phyloP scores from a whole-genome alignment of 768 basidiomycete genomes.

The Xanthoconium stramineum region DNA sequence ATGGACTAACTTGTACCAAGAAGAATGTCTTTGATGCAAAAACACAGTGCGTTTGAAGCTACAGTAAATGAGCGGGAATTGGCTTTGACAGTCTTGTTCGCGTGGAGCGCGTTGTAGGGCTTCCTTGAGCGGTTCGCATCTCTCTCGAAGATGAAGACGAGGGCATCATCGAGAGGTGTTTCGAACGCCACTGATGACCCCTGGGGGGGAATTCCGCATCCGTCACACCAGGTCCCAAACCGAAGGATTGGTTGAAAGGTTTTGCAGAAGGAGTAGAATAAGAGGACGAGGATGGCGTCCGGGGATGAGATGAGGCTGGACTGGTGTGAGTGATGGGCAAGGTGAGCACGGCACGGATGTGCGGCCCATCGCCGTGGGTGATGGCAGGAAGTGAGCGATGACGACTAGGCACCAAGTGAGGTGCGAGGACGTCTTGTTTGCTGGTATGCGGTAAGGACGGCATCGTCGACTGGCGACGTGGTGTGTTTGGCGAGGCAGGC shows the following conservation, averaged over 20 bases:
- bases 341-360: neutral
- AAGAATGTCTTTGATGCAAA: conserved; percentile 2
- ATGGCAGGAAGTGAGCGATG: conserved; percentile 25
- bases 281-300: conserved; percentile 7
- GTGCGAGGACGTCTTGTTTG: neutral
- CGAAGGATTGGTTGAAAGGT: neutral
- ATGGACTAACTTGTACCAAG: neutral
- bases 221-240: neutral
- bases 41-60: conserved; percentile 1
- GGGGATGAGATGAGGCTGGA: neutral
- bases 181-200: neutral
- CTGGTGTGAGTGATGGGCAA: conserved; percentile 1
- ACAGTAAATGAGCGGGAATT: conserved; percentile 18
- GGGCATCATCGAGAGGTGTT: conserved; percentile 21
- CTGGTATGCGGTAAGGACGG: neutral
- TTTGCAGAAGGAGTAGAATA: conserved; percentile 2
- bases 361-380: conserved; percentile 4
- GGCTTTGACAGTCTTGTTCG: conserved; percentile 19
- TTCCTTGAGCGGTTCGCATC: neutral
- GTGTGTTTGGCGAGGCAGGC: neutral
- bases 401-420: conserved; percentile 8
- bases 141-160: conserved; percentile 10
- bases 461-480: conserved; percentile 13
- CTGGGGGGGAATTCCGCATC: neutral
- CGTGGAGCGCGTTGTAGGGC: conserved; percentile 1